These are phyloP conservation scores for Schwanniomyces pseudopolymorphus DNA, from an alignment of 805 yeast species.

Conservation along the genomic window DNA sequence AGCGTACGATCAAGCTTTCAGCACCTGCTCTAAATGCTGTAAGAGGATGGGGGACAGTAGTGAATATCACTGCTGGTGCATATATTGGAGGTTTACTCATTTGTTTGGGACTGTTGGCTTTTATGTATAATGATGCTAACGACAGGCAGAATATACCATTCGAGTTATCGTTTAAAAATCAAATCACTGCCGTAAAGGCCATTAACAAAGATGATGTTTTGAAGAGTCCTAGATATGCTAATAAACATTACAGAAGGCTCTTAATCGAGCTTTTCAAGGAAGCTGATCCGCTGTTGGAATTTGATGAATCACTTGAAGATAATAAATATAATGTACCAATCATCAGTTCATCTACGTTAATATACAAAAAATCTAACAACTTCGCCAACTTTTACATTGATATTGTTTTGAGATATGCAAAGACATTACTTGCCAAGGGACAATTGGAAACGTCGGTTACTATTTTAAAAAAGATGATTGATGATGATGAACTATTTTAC, in stretches of 20 bases:
- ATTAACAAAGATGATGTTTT: slow-evolving; percentile 44
- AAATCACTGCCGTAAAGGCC: slow-evolving; percentile 39
- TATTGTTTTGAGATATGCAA: slow-evolving; percentile 40
- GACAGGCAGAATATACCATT: slow-evolving; percentile 40
- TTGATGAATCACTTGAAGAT: slow-evolving; percentile 22
- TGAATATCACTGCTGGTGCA: slow-evolving; percentile 42
- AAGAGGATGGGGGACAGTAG: slow-evolving; percentile 28
- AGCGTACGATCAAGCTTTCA: slow-evolving; percentile 13
- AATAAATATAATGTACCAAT: slow-evolving; percentile 34
- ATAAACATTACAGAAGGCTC: slow-evolving; percentile 41
- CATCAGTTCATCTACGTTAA: slow-evolving; percentile 27
- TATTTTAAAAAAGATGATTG: slow-evolving; percentile 28
- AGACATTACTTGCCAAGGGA: slow-evolving; percentile 42
- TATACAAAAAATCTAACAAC: slow-evolving; percentile 25
- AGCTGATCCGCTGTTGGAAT: slow-evolving; percentile 22
- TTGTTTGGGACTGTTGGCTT: slow-evolving; percentile 37
- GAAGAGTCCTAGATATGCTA: slow-evolving; percentile 41
- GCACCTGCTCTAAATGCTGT: slow-evolving; percentile 17
- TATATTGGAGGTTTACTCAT: slow-evolving; percentile 42
- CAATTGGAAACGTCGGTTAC: slow-evolving; percentile 27
- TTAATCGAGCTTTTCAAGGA: slow-evolving; percentile 32
- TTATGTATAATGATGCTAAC: slow-evolving; percentile 40
- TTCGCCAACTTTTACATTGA: slow-evolving; percentile 45
- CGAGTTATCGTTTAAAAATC: slow-evolving; percentile 32
- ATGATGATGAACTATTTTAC: slow-evolving; percentile 36